Evolutionary conservation across 345 rosid species (phyloP).

Genomic region (Heritiera fomes): DNA sequence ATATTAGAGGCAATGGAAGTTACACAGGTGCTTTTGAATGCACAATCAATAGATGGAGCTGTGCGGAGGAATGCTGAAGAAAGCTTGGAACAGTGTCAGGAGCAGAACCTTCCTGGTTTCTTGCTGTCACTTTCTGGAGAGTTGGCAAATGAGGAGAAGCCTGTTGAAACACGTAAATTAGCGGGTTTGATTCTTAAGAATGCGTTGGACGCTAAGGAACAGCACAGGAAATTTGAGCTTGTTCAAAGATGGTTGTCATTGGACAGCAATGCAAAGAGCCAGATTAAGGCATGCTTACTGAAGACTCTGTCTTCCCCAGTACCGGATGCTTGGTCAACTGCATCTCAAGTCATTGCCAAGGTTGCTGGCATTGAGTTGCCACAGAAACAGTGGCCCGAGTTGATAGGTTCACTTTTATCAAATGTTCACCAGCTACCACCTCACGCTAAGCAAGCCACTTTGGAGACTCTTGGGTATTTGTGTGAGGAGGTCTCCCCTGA

Average conservation of each 20-base stretch:
- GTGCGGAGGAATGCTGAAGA: slow-evolving; percentile 78
- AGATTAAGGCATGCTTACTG: slow-evolving; percentile 56
- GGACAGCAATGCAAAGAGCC: slow-evolving; percentile 51
- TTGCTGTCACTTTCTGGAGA: slow-evolving; percentile 65
- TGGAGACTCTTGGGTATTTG: slow-evolving; percentile 76
- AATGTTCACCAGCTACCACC: slow-evolving; percentile 65
- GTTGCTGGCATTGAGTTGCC: slow-evolving; percentile 79
- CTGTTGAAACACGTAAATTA: slow-evolving; percentile 70
- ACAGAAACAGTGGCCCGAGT: slow-evolving; percentile 81
- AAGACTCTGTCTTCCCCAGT: slow-evolving; percentile 62
- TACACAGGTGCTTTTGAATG: slow-evolving; percentile 74
- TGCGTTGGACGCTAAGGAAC: slow-evolving; percentile 79
- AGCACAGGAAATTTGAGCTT: slow-evolving; percentile 41
- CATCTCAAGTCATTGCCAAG: slow-evolving; percentile 72
- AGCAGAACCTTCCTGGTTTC: slow-evolving; percentile 66
- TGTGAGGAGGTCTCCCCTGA: slow-evolving; percentile 82
- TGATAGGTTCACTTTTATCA: slow-evolving; percentile 59
- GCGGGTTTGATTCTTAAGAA: slow-evolving; percentile 71
- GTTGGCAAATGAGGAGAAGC: slow-evolving; percentile 53
- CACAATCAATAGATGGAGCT: slow-evolving; percentile 69
- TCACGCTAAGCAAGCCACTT: slow-evolving; percentile 69
- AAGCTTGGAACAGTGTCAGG: slow-evolving; percentile 63
- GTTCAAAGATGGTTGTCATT: slow-evolving; percentile 72
- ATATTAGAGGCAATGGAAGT: slow-evolving; percentile 48
- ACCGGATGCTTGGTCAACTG: slow-evolving; percentile 64